These are phyloP conservation scores for Tolypocladium ophioglossoides DNA, from an alignment of 2,329 filamentous ascomycete genomes.

Conservation along the genomic window DNA sequence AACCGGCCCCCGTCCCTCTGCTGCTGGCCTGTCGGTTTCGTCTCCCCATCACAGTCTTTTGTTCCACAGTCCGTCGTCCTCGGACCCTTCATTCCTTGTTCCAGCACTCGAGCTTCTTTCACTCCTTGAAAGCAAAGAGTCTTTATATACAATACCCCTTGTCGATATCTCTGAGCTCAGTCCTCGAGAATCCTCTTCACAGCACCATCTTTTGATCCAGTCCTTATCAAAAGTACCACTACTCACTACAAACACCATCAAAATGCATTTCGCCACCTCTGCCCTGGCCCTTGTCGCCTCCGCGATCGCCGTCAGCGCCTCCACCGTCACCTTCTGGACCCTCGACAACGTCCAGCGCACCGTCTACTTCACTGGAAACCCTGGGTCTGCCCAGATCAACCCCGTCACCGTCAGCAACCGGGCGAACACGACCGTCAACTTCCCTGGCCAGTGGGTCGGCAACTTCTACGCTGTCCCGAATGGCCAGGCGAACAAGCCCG, in stretches of 20 bases:
- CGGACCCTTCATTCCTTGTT: conserved; percentile 13
- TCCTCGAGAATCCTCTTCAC: neutral
- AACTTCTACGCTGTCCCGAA: conserved; percentile 40
- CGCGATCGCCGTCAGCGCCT: conserved; percentile 31
- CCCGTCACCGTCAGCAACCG: conserved; percentile 28
- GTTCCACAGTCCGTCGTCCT: neutral
- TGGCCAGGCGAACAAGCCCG: conserved; percentile 28
- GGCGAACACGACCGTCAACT: conserved; percentile 27
- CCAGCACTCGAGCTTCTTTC: conserved; percentile 13
- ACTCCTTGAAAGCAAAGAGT: conserved; percentile 1
- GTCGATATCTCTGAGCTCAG: conserved; percentile 9
- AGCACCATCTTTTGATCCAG: neutral
- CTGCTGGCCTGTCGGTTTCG: neutral
- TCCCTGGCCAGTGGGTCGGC: conserved; percentile 35
- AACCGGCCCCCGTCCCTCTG: conserved; percentile 13
- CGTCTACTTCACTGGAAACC: conserved; percentile 38
- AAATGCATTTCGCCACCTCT: conserved; percentile 43
- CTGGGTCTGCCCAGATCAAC: conserved; percentile 22
- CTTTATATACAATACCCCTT: too few relatives aligned
- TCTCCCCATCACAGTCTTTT: neutral
- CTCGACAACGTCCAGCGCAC: conserved; percentile 41
- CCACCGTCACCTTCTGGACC: conserved; percentile 47
- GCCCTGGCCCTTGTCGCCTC: conserved; percentile 32
- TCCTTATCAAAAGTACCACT: conserved; percentile 2
- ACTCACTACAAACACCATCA: conserved; percentile 24